These are phyloP conservation scores for Penicillium angulare DNA, from an alignment of 495 filamentous ascomycete species.

Conservation along the genomic window DNA sequence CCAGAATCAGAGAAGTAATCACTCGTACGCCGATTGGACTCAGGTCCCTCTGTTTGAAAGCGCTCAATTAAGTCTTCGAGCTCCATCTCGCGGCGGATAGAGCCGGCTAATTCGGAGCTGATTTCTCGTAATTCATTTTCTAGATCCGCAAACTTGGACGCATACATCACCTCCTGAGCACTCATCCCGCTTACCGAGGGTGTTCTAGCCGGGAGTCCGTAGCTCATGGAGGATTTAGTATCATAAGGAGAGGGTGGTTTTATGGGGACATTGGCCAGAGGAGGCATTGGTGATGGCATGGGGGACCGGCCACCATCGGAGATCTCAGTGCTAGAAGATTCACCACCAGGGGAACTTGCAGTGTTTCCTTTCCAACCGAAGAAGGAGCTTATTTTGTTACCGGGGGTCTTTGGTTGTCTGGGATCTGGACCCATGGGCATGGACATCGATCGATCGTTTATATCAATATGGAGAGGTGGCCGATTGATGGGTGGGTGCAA, in stretches of 20 bases:
- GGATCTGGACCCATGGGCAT: slow-evolving; percentile 33
- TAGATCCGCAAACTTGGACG: slow-evolving; percentile 64
- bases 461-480: slow-evolving; percentile 42
- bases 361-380: slow-evolving; percentile 62
- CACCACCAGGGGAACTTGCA: slow-evolving; percentile 53
- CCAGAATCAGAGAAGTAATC: slow-evolving; percentile 98
- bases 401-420: slow-evolving; percentile 58
- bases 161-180: slow-evolving; percentile 46
- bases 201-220: slow-evolving; percentile 31
- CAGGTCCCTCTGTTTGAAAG: slow-evolving; percentile 69
- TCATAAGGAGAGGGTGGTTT: slow-evolving; percentile 43
- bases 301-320: slow-evolving; percentile 62
- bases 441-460: slow-evolving; percentile 32
- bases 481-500: slow-evolving; percentile 36
- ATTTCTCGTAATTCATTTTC: slow-evolving; percentile 93
- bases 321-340: slow-evolving; percentile 62
- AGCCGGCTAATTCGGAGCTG: slow-evolving; percentile 85
- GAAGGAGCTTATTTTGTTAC: slow-evolving; percentile 63
- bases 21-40: slow-evolving; percentile 72
- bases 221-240: slow-evolving; percentile 37
- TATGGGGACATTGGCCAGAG: slow-evolving; percentile 41
- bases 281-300: slow-evolving; percentile 55
- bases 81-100: slow-evolving; percentile 94
- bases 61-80: slow-evolving; percentile 90
- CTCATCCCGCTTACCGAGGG: slow-evolving; percentile 39